Conservation (phyloP, 345 rosid genomes). For the Raphanus sativus region DNA sequence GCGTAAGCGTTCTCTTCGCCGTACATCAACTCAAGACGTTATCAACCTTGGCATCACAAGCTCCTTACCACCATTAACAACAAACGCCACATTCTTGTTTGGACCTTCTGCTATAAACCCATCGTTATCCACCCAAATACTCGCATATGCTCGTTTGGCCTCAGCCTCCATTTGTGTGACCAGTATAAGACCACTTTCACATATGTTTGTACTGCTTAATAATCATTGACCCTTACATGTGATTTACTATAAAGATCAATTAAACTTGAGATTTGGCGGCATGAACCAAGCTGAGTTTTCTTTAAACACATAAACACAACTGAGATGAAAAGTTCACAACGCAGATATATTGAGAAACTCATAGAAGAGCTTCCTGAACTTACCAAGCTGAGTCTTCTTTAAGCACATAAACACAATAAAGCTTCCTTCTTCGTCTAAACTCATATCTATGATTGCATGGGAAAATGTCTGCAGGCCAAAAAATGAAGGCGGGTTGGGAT, state of each 20-base stretch:
- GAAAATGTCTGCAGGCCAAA: no score
- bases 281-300: not conserved
- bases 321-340: conserved; percentile 5
- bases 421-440: conserved; percentile 51
- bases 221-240: not conserved
- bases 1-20: conserved; percentile 65
- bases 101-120: conserved; percentile 95
- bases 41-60: conserved; percentile 74
- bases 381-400: conserved; percentile 52
- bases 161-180: no score
- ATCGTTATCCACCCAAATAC: conserved; percentile 55
- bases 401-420: conserved; percentile 30
- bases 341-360: conserved; percentile 36
- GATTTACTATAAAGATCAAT: not conserved
- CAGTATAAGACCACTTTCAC: not conserved
- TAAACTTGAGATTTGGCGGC: not conserved
- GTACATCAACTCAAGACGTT: conserved; percentile 83
- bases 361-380: conserved; percentile 53
- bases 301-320: not conserved
- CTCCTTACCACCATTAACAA: conserved; percentile 57
- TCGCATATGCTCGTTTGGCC: no score
- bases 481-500: no score
- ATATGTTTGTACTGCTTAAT: no score
- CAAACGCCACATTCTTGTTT: conserved; percentile 91
- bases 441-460: no score